Evolutionary conservation across 2,329 filamentous ascomycete species (phyloP), one percentile per base, ranked within the genome.

Genomic region (Aspergillus brunneoviolaceus): DNA sequence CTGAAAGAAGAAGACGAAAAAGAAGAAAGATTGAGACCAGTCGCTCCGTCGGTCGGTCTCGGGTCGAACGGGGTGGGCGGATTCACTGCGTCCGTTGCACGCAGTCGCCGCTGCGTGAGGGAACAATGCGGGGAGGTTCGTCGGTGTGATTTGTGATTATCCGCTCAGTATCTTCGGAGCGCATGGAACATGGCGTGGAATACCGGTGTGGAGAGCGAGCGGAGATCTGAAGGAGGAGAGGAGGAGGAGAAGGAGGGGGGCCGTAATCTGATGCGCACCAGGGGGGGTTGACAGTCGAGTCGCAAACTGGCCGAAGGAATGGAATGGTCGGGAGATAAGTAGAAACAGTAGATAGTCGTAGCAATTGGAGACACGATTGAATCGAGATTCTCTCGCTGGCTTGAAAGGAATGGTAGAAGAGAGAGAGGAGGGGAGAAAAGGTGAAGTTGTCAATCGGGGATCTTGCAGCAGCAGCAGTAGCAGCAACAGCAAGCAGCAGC

Each of bases 171-270:
- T 35, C 35, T 60, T 54, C 67, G 68, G 59, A 60, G 64, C 60
- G 64, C 66, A 72, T 68, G 66, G 64, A 64, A 61, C 68, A 68
- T 67, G 59, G 60, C 59, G 65, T 58, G 60, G 51, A 58, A 59
- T 33, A 48, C 42, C 50, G 58, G 56, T 42, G 39, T 19, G 39
- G 49, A 49, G 55, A 51, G 56, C 51, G 51, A 48, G 51, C 49
- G 47, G 50, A 45, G n/a, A 54, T 62, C 59, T 60, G 54, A 35
- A 53, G 54, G 51, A 51, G 49, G 31, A 42, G 47, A 23, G 3
- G n/a, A 23, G 23, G 23, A 27, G 27, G 27, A 27, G 27, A 2
- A 7, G 27, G 27, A 5, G 27, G 27, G 27, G 27, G 27, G 9
- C 7, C 9, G 27, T 29, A 42, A 45, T 55, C 48, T 52, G 58